Evolutionary conservation across 768 basidiomycete species (phyloP).

Genomic region (Phlegmacium glaucopus): DNA sequence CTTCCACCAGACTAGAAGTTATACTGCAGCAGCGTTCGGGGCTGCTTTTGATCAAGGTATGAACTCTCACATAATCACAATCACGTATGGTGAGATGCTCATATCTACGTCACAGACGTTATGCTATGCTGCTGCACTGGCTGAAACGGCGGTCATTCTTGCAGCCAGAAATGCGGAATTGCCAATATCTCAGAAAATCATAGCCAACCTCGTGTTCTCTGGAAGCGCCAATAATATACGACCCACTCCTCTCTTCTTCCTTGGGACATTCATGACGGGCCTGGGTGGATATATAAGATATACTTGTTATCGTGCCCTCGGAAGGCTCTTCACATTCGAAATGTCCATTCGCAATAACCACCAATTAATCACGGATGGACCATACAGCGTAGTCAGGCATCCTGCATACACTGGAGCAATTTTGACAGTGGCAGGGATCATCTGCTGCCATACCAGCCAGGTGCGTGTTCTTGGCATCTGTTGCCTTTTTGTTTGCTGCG

Average conservation of each 20-base stretch:
- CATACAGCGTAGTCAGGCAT: conserved; percentile 46
- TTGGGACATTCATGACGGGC: conserved; percentile 35
- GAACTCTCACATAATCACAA: conserved; percentile 2
- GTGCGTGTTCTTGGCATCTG: conserved; percentile 22
- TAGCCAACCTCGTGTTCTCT: conserved; percentile 24
- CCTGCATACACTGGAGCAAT: conserved; percentile 48
- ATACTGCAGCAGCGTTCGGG: conserved; percentile 33
- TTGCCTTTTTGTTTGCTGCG: not conserved
- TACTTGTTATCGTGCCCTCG: conserved; percentile 44
- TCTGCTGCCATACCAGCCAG: conserved; percentile 31
- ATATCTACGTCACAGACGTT: conserved; percentile 23
- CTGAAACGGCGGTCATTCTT: conserved; percentile 36
- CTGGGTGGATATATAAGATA: conserved; percentile 40
- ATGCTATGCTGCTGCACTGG: conserved; percentile 34
- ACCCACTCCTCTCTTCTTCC: conserved; percentile 28
- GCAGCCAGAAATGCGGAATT: conserved; percentile 23
- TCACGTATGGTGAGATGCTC: not conserved
- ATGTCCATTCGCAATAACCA: conserved; percentile 46
- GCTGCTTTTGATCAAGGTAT: conserved; percentile 34
- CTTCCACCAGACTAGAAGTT: conserved; percentile 33
- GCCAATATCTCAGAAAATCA: conserved; percentile 18
- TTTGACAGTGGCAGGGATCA: conserved; percentile 29
- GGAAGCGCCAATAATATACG: conserved; percentile 24
- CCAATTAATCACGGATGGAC: conserved; percentile 43
- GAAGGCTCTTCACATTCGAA: conserved; percentile 49